phyloP scores from a whole-genome alignment of 257 asterid genomes.

The Coffea canephora region DNA sequence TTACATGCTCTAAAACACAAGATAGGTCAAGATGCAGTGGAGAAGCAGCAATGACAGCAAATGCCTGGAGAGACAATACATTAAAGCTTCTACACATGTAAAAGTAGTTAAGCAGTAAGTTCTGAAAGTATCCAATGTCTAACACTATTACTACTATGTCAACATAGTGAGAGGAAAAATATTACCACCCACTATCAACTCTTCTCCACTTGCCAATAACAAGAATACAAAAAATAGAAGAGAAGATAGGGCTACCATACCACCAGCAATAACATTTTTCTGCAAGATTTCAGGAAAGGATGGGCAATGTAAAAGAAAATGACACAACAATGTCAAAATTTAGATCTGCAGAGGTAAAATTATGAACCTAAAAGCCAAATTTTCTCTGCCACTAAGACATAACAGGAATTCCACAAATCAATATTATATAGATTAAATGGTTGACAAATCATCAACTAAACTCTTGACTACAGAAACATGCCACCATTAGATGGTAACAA shows the following conservation, averaged over 20 bases:
- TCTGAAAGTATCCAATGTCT: not conserved
- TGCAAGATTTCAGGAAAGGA: not conserved
- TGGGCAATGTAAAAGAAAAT: not conserved
- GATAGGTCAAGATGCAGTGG: conserved; percentile 86
- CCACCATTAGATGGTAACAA: not conserved
- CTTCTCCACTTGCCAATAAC: not conserved
- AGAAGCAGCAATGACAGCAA: conserved; percentile 95
- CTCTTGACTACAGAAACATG: not conserved
- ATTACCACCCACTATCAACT: not conserved
- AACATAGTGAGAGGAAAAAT: not conserved
- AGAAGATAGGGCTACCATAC: not conserved
- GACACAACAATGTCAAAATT: not conserved
- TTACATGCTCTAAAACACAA: conserved; percentile 83
- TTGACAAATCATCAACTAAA: not conserved
- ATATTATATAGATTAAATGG: not conserved
- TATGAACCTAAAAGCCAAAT: not conserved
- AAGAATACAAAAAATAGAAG: not conserved
- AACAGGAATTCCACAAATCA: not conserved
- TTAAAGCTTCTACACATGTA: conserved; percentile 6
- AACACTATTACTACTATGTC: not conserved
- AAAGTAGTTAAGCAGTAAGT: not conserved
- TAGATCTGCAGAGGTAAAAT: not conserved
- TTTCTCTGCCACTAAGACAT: not conserved
- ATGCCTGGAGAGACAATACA: conserved; percentile 61
- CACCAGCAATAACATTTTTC: not conserved